Conservation (phyloP, 2,329 filamentous ascomycete genomes). For the Beauveria rudraprayagi region DNA sequence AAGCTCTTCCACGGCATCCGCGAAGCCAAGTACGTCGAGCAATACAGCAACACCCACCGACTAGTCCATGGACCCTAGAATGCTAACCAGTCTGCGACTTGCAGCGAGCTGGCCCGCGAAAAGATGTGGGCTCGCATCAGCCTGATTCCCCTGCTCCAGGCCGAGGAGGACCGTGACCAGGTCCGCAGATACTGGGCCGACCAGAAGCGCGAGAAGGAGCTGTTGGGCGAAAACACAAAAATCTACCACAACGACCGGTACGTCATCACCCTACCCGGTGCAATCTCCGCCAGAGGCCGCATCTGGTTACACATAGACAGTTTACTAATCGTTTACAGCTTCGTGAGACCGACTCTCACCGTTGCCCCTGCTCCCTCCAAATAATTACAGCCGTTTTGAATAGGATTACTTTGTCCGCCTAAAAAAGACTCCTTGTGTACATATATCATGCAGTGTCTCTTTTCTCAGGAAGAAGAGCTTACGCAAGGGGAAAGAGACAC, state of each 20-base stretch:
- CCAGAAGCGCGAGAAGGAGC: constrained; percentile 80
- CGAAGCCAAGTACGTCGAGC: constrained; percentile 74
- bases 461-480: neutral
- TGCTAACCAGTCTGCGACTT: constrained; percentile 1
- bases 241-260: constrained; percentile 87
- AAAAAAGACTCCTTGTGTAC: constrained; percentile 10
- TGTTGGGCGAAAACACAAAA: constrained; percentile 75
- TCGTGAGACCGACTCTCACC: constrained; percentile 72
- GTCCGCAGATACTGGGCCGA: constrained; percentile 81
- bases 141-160: constrained; percentile 86
- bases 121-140: constrained; percentile 98
- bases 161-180: constrained; percentile 93
- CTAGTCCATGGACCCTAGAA: neutral
- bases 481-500: neutral
- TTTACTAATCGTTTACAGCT: constrained; percentile 40
- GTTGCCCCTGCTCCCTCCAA: constrained; percentile 59
- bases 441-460: constrained; percentile 11
- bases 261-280: constrained; percentile 22
- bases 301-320: neutral
- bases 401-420: neutral
- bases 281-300: neutral
- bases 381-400: constrained; percentile 29
- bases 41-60: neutral
- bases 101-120: constrained; percentile 84
- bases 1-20: constrained; percentile 72